phyloP scores from a whole-genome alignment of 2,329 filamentous ascomycete genomes.

The Dothideomycetes sp. region DNA sequence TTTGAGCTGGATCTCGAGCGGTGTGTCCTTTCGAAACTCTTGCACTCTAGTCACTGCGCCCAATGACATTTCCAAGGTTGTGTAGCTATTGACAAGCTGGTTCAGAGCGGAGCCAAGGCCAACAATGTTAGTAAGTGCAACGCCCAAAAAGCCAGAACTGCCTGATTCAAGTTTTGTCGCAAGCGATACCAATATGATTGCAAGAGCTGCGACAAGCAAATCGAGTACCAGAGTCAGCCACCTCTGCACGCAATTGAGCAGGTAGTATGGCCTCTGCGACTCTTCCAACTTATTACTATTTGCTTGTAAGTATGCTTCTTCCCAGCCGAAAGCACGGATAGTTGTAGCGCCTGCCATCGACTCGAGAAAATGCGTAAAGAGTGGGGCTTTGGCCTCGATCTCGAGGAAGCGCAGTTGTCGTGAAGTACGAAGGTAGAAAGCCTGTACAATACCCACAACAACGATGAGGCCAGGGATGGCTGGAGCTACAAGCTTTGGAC shows the following conservation, averaged over 20 bases:
- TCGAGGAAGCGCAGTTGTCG: slow-evolving; percentile 44
- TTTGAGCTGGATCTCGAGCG: not conserved
- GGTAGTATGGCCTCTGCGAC: slow-evolving; percentile 37
- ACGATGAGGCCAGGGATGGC: slow-evolving; percentile 26
- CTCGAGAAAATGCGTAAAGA: slow-evolving; percentile 45
- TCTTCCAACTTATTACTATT: slow-evolving; percentile 30
- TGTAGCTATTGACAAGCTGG: slow-evolving; percentile 45
- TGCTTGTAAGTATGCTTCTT: slow-evolving; percentile 28
- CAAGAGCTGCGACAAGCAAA: slow-evolving; percentile 30
- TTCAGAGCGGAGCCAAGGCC: slow-evolving; percentile 44
- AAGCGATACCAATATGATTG: slow-evolving; percentile 24
- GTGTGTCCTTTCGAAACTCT: not conserved
- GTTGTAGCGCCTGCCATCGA: slow-evolving; percentile 40
- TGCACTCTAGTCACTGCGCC: slow-evolving; percentile 42
- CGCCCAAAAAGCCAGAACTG: slow-evolving; percentile 28
- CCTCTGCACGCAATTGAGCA: slow-evolving; percentile 36
- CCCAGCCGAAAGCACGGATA: slow-evolving; percentile 45
- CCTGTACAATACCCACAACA: slow-evolving; percentile 34
- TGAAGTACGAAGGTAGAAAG: slow-evolving; percentile 39
- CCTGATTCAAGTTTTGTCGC: slow-evolving; percentile 36
- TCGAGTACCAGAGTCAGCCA: slow-evolving; percentile 36
- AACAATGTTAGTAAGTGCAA: slow-evolving; percentile 46
- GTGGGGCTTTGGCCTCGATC: slow-evolving; percentile 41
- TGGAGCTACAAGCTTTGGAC: too few relatives aligned
- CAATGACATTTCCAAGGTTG: slow-evolving; percentile 49